A percentile compares a stretch with the other conserved stretches of the same genome.
phyloP scores from a whole-genome alignment of 2,329 filamentous ascomycete species.

The Phaeosphaeria sp. region DNA sequence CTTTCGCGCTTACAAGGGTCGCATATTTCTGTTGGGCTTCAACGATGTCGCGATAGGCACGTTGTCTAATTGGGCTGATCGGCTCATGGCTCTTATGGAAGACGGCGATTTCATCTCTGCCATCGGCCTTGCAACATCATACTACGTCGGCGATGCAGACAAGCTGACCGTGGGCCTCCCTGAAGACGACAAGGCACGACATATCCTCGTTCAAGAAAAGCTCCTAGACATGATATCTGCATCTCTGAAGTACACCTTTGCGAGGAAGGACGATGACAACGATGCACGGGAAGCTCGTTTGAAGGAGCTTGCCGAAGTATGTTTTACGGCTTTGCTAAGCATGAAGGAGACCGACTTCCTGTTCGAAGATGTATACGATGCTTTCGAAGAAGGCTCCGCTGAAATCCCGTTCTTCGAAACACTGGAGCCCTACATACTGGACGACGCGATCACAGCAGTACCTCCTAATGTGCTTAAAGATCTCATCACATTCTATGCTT shows the following conservation, averaged over 20 bases:
- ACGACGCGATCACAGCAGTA: constrained; percentile 73
- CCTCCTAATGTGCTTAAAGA: constrained; percentile 87
- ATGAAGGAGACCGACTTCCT: constrained; percentile 82
- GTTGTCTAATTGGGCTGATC: constrained; percentile 95
- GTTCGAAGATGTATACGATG: constrained; percentile 89
- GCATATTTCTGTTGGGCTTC: constrained; percentile 90
- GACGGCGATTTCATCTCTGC: constrained; percentile 94
- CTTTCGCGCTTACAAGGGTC: constrained; percentile 92
- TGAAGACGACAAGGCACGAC: constrained; percentile 77
- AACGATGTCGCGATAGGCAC: constrained; percentile 91
- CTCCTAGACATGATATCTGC: constrained; percentile 92
- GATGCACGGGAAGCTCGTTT: constrained; percentile 66
- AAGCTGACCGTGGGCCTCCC: constrained; percentile 93
- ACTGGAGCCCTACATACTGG: constrained; percentile 85
- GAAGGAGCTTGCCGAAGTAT: constrained; percentile 79
- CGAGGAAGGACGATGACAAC: constrained; percentile 61
- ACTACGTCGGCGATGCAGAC: constrained; percentile 89
- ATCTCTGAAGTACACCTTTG: constrained; percentile 87
- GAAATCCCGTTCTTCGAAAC: constrained; percentile 84
- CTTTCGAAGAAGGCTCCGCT: constrained; percentile 79
- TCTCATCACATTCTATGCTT: constrained; percentile 81
- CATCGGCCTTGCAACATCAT: constrained; percentile 87
- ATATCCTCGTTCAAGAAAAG: constrained; percentile 85
- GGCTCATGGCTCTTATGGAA: constrained; percentile 92
- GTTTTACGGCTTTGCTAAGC: constrained; percentile 81